Evolutionary conservation across 2,329 filamentous ascomycete genomes (phyloP).

Genomic region (Calonectria honghensis): DNA sequence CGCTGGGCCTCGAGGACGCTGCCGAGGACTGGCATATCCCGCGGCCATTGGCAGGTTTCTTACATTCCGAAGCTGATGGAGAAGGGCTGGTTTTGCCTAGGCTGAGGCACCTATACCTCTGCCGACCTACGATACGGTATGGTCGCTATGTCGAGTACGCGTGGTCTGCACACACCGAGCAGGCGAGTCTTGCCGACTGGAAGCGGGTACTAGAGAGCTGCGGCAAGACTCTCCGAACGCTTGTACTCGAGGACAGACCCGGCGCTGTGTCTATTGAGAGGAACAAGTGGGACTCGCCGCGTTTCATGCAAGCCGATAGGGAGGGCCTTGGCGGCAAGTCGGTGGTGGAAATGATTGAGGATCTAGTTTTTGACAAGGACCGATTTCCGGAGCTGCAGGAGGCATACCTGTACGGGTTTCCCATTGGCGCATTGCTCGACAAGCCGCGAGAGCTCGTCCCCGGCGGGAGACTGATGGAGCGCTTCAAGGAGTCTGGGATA

Average conservation of each 20-base stretch:
- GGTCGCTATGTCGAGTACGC: background rate
- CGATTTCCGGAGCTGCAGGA: background rate
- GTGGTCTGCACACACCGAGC: background rate
- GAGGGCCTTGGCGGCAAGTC: background rate
- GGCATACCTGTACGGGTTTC: slow-evolving; percentile 41
- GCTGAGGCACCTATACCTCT: background rate
- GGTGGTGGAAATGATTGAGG: background rate
- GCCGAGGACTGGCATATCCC: slow-evolving; percentile 8
- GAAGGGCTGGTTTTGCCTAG: background rate
- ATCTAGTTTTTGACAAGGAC: background rate
- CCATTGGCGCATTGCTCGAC: rapidly evolving
- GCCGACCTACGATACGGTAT: background rate
- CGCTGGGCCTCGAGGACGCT: background rate
- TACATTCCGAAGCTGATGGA: background rate
- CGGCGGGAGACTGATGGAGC: background rate
- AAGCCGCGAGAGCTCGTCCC: background rate
- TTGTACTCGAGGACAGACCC: slow-evolving; percentile 17
- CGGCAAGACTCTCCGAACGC: background rate
- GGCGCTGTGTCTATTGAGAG: background rate
- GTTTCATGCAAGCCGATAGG: background rate
- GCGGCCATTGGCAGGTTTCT: background rate
- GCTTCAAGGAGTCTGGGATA: background rate
- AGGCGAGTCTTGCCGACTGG: slow-evolving; percentile 13
- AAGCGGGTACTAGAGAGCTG: background rate
- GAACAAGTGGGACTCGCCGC: background rate